These are phyloP conservation scores for Cryptomeria japonica DNA, from an alignment of 75 land plant genomes.

Conservation along the genomic window DNA sequence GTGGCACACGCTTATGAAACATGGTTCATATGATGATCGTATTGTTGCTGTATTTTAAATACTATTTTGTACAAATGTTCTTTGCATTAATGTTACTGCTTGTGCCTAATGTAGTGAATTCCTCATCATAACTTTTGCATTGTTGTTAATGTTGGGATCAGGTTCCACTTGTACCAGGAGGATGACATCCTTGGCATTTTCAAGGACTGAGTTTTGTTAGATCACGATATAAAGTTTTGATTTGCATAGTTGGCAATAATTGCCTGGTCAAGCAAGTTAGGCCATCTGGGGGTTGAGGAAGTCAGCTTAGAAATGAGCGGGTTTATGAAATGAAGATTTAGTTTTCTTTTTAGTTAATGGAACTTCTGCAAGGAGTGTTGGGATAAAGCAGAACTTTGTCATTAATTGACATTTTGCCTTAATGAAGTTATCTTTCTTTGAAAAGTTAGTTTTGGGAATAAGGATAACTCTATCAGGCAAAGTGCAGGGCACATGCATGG, in stretches of 20 bases:
- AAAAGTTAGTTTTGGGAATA: background rate
- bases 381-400: background rate
- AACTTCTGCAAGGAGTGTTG: background rate
- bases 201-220: background rate
- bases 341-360: background rate
- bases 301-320: background rate
- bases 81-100: background rate
- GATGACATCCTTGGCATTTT: conserved; percentile 17
- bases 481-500: background rate
- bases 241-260: background rate
- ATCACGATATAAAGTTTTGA: background rate
- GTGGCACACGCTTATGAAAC: background rate
- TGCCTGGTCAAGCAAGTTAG: background rate
- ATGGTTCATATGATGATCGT: background rate
- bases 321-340: background rate
- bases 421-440: background rate
- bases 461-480: too few relatives aligned
- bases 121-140: background rate
- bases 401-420: background rate
- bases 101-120: background rate
- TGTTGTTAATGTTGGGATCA: background rate
- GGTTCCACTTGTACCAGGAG: conserved; percentile 7
- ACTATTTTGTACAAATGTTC: background rate
- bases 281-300: background rate
- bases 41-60: background rate